Conservation (phyloP, 2,329 filamentous ascomycete species). For the Paramyrothecium roridum region DNA sequence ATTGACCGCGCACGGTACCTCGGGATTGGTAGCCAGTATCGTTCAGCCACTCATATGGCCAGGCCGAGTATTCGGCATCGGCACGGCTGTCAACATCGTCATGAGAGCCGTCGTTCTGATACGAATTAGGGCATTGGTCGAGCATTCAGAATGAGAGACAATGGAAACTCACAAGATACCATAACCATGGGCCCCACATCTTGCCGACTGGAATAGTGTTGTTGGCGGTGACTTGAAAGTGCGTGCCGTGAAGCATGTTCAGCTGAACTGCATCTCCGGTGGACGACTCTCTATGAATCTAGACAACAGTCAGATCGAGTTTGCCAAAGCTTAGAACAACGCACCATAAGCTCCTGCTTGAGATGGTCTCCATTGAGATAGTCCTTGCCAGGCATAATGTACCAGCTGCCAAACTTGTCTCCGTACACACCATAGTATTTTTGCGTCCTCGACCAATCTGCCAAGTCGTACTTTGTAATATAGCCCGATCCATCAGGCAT, state of each 20-base stretch:
- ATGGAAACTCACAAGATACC: background rate
- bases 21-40: background rate
- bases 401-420: background rate
- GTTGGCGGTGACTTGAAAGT: background rate
- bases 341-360: background rate
- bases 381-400: background rate
- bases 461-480: slow-evolving; percentile 1
- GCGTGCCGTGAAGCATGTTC: slow-evolving; percentile 2
- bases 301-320: background rate
- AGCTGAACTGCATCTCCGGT: background rate
- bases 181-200: slow-evolving; percentile 1
- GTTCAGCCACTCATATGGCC: background rate
- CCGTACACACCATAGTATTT: background rate
- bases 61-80: background rate
- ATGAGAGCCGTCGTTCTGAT: background rate
- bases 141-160: background rate
- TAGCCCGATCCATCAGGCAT: background rate
- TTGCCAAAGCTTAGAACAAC: background rate
- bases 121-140: background rate
- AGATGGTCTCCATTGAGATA: background rate
- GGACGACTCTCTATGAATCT: background rate
- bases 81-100: background rate
- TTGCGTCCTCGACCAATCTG: background rate
- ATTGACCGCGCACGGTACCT: background rate
- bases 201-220: background rate